Conservation (phyloP, 2,329 filamentous ascomycete species). For the Fusarium pseudocircinatum region DNA sequence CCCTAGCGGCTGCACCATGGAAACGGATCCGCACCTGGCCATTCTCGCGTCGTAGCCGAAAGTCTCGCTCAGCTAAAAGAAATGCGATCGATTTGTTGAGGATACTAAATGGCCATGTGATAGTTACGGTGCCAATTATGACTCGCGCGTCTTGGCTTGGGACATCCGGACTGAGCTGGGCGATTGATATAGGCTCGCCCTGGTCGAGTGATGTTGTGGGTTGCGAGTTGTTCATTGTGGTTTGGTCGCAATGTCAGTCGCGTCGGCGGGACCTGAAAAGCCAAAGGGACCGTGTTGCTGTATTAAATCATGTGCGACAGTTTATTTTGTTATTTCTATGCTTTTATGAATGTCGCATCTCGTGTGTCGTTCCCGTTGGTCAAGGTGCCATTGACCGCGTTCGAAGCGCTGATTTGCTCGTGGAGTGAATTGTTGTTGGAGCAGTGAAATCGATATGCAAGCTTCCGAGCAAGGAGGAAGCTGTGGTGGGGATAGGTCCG, state of each 20-base stretch:
- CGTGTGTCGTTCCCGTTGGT: not conserved
- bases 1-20: slow-evolving; percentile 73
- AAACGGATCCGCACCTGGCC: slow-evolving; percentile 87
- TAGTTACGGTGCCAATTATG: slow-evolving; percentile 78
- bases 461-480: slow-evolving; percentile 27
- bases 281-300: not conserved
- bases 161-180: slow-evolving; percentile 62
- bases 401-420: slow-evolving; percentile 7
- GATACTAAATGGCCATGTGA: slow-evolving; percentile 92
- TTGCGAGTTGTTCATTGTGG: slow-evolving; percentile 42
- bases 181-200: slow-evolving; percentile 60
- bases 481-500: slow-evolving; percentile 22
- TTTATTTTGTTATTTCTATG: not conserved
- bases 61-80: slow-evolving; percentile 85
- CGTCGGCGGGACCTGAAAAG: slow-evolving; percentile 26
- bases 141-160: slow-evolving; percentile 52
- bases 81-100: slow-evolving; percentile 78
- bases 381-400: slow-evolving; percentile 2
- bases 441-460: slow-evolving; percentile 20
- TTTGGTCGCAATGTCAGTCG: slow-evolving; percentile 24
- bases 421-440: not conserved
- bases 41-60: slow-evolving; percentile 77
- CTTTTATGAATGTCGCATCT: slow-evolving; percentile 9
- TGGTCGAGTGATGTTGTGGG: slow-evolving; percentile 37
- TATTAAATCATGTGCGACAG: slow-evolving; percentile 15